Base-by-base conservation (phyloP, 1,139 yeast species). In the Eremothecium sinecaudum region DNA sequence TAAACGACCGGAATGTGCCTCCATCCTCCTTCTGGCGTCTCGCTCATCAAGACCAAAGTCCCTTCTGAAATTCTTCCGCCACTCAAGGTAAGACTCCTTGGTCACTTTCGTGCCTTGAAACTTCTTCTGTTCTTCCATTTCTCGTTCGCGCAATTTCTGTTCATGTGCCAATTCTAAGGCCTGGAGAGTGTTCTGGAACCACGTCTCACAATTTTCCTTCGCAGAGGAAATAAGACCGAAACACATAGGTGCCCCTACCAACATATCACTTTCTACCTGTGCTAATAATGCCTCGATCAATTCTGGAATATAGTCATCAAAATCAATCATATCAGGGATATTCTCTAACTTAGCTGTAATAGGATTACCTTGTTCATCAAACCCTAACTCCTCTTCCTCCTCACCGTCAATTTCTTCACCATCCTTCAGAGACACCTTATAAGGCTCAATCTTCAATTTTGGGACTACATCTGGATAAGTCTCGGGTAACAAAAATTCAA, bases 21-120 rank as follows among this genome's bases (percentile, higher is more conserved):
- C 57, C 22, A 62, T 58, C 42, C 70, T 71, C 48, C 82, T 65
- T 40, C 63, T 59, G 24, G 61, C 59, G 44, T 75, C 69, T 42
- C 73, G 65, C 67, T 75, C 70, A 69, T 67, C 64, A 64, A 83
- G 49, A 38, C 67, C 63, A 57, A 66, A 47, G 38, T 71, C 77
- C 19, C 58, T 56, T 38, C 86, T 65, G 55, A 83, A 82, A 35
- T 61, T 61, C 2, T 42, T 39, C 48, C 94, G 67, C 98, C 98
- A 90, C 30, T 58, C 66, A 2, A 56, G 55, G 55, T 73, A 90
- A 17, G 78, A 66, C 46, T 82, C 93, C 11, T 59, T 61, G 1
- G 96, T 87, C 2, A 87, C 86, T 40, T 78, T 69, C 30, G 94
- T 80, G 40, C 96, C 87, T 35, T 62, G 56, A 61, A 79, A 61